A percentile compares a stretch with the other conserved stretches of the same genome.
Conservation (phyloP, 2,329 filamentous ascomycete genomes). For the Leptodontidium sp. region DNA sequence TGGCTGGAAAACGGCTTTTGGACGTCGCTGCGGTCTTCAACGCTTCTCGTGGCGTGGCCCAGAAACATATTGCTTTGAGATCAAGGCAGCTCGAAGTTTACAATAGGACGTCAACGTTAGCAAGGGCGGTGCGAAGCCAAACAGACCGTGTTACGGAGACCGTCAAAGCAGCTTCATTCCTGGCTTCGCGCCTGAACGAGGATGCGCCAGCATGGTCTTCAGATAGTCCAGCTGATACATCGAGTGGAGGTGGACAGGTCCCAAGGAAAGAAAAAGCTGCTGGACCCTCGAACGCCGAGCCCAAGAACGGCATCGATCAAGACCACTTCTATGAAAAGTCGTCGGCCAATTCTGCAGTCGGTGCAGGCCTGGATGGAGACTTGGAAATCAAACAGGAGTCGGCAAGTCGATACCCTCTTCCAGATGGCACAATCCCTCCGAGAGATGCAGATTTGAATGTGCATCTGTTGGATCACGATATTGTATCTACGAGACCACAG, state of each 20-base stretch:
- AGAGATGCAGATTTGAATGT: constrained; percentile 39
- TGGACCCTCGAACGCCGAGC: constrained; percentile 31
- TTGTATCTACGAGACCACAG: constrained; percentile 44
- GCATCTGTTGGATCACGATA: constrained; percentile 46
- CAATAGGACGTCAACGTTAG: constrained; percentile 69
- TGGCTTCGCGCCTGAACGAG: constrained; percentile 66
- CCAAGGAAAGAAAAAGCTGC: constrained; percentile 45
- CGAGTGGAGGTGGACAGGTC: constrained; percentile 30
- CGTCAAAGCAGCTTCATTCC: constrained; percentile 64
- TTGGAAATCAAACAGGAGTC: constrained; percentile 56
- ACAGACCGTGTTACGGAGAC: constrained; percentile 68
- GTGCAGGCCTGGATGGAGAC: constrained; percentile 49
- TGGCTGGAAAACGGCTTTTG: constrained; percentile 69
- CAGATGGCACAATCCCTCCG: constrained; percentile 59
- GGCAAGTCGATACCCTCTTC: constrained; percentile 53
- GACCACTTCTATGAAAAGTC: constrained; percentile 59
- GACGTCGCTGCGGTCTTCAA: constrained; percentile 75
- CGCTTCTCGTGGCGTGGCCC: constrained; percentile 73
- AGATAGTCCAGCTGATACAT: constrained; percentile 31
- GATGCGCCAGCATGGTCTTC: constrained; percentile 42
- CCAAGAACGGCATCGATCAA: constrained; percentile 53
- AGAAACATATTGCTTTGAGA: constrained; percentile 67
- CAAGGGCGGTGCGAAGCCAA: constrained; percentile 67
- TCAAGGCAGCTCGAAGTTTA: constrained; percentile 67
- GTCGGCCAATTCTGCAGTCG: constrained; percentile 50